Evolutionary conservation across 164 flowering plant genomes (phyloP), one percentile per base, ranked within the genome.

Genomic region (Aristolochia contorta): DNA sequence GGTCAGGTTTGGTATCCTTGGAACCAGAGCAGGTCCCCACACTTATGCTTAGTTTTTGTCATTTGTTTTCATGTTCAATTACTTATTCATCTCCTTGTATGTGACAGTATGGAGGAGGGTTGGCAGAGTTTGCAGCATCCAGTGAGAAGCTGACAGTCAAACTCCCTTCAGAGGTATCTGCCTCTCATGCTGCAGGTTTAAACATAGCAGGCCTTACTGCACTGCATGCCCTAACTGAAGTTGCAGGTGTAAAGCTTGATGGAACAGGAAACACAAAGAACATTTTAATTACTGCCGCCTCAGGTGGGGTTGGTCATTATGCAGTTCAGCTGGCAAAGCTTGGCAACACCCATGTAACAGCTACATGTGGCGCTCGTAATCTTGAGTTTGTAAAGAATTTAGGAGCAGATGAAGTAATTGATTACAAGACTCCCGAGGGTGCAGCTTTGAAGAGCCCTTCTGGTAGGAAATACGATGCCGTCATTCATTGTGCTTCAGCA

Each of bases 301-400:
- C 83, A 1, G 83, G 83, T 16, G 85, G 83, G 8, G 83, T 77
- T 0, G 85, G 83, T 12, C 79, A 68, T 16, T 81, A 77, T 22
- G 85, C 83, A 0, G 80, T 81, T 57, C 83, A 81, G 48, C 59
- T 81, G 33, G 85, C 81, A 24, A 81, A 81, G 70, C 78, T 79
- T 0, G 81, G 82, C 14, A 80, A 80, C 62, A 54, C 66, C 0
- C 79, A 81, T 23, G 75, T 81, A 12, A 81, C 83, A 6, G 83
- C 83, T 47, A 81, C 83, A 5, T 81, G 85, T 65, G 85, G 83
- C 12, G 77, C 83, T 15, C 76, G 83, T 14, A 81, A 81, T 61
- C 66, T 77, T 12, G 80, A 79, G 16, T 56, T 81, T 9, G 74
- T 81, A 22, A 77, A 72, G 67, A 74, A 74, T 67, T 68, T 81